Percentiles rank a stretch among this genome's conserved stretches.
Evolutionary conservation across 208 protist species (phyloP).

Genomic region (Trypanosoma mega): DNA sequence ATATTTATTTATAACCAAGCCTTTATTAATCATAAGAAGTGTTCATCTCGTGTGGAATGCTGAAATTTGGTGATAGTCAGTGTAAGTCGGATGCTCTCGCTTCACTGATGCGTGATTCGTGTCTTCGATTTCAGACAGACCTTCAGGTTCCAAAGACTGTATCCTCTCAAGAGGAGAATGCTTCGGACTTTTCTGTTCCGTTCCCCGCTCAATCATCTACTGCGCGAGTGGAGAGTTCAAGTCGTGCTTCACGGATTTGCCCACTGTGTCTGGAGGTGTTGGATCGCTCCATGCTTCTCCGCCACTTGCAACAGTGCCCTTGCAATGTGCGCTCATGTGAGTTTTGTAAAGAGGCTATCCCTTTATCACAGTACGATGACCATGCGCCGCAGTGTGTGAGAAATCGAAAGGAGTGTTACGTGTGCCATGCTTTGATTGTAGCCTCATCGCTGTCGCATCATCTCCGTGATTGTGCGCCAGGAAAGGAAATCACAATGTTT

Average conservation of each 20-base stretch:
- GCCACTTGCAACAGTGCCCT: slow-evolving; percentile 1
- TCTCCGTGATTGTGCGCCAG: slow-evolving; percentile 1
- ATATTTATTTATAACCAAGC: too few species aligned
- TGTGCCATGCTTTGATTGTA: neutral
- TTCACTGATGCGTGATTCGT: too few species aligned
- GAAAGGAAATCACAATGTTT: slow-evolving; percentile 14
- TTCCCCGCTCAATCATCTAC: neutral
- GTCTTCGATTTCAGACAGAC: too few species aligned
- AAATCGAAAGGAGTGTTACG: slow-evolving; percentile 8
- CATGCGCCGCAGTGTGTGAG: neutral
- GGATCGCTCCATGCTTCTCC: neutral
- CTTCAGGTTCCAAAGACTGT: too few species aligned
- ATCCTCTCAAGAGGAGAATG: too few species aligned
- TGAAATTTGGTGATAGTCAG: too few species aligned
- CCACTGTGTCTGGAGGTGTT: slow-evolving; percentile 1
- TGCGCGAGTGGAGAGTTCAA: too few species aligned
- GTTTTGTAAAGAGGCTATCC: slow-evolving; percentile 6
- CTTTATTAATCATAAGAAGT: too few species aligned
- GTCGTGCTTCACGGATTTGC: too few species aligned
- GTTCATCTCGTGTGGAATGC: too few species aligned
- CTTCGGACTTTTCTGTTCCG: slow-evolving; percentile 10
- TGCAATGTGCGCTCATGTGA: slow-evolving; percentile 5
- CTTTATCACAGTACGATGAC: neutral
- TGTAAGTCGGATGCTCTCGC: too few species aligned
- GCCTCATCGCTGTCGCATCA: neutral